Evolutionary conservation across 2,329 filamentous ascomycete genomes (phyloP).

Genomic region (Ustulina deusta): DNA sequence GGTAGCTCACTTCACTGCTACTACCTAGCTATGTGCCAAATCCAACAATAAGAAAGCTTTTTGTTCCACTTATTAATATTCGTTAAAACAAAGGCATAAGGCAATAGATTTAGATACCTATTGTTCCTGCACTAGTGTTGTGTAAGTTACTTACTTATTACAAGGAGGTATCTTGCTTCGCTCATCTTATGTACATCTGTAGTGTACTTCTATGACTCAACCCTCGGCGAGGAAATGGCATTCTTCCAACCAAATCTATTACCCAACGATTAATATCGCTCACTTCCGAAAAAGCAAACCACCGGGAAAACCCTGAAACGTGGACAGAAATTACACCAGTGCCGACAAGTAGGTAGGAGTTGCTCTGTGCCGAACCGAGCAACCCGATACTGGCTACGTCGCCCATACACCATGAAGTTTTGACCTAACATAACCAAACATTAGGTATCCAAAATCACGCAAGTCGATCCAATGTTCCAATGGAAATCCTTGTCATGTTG

Average conservation of each 20-base stretch:
- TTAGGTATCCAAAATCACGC: neutral
- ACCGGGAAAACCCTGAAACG: neutral
- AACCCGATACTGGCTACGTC: neutral
- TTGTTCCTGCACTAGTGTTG: constrained; percentile 9
- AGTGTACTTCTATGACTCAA: neutral
- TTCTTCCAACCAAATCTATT: neutral
- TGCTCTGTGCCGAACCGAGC: neutral
- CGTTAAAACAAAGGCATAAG: too few species aligned
- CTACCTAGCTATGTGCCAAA: too few species aligned
- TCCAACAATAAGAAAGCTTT: too few species aligned
- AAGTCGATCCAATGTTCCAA: neutral
- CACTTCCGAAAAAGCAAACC: constrained; percentile 16
- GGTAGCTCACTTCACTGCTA: too few species aligned
- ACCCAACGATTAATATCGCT: neutral
- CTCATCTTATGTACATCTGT: neutral
- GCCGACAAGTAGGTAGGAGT: neutral
- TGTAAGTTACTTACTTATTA: neutral
- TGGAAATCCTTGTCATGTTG: neutral
- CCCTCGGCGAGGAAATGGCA: neutral
- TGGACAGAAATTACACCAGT: constrained; percentile 6
- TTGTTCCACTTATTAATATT: too few species aligned
- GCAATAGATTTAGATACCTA: neutral
- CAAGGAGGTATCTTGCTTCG: neutral
- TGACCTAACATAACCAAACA: neutral
- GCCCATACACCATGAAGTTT: neutral